Conservation (phyloP, 2,329 filamentous ascomycete genomes). For the Biscogniauxia mediterranea region DNA sequence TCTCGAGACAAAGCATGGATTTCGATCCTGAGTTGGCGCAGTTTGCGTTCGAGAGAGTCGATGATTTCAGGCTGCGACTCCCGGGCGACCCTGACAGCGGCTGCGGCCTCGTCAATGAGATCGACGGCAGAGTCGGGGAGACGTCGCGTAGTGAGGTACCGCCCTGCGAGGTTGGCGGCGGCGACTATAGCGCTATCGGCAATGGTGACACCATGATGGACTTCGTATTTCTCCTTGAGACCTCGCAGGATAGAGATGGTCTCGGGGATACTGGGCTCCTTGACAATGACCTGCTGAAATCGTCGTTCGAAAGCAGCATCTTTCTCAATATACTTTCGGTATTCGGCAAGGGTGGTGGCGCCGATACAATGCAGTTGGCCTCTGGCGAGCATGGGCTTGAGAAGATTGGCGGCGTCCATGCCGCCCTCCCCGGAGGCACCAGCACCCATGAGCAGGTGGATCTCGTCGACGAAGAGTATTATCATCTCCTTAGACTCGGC, state of each 20-base stretch:
- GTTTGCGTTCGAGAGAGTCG: constrained; percentile 86
- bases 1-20: constrained; percentile 93
- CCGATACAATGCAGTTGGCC: constrained; percentile 98
- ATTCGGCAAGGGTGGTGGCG: constrained; percentile 91
- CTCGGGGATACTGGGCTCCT: constrained; percentile 84
- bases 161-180: constrained; percentile 84
- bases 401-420: constrained; percentile 96
- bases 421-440: constrained; percentile 92
- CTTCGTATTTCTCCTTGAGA: constrained; percentile 96
- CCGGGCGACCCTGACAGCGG: constrained; percentile 90
- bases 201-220: constrained; percentile 97
- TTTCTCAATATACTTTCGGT: constrained; percentile 99
- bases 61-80: constrained; percentile 96
- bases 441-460: constrained; percentile 97
- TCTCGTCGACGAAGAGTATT: constrained; percentile 97
- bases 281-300: constrained; percentile 97
- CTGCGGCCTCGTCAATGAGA: constrained; percentile 91
- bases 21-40: constrained; percentile 92
- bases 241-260: constrained; percentile 98
- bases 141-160: constrained; percentile 87
- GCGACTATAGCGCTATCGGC: constrained; percentile 90
- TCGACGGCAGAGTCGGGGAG: constrained; percentile 97
- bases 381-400: constrained; percentile 97
- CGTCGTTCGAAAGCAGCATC: constrained; percentile 96
- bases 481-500: constrained; percentile 94